Evolutionary conservation across 768 basidiomycete genomes (phyloP).

Genomic region (Podaxis sp.): DNA sequence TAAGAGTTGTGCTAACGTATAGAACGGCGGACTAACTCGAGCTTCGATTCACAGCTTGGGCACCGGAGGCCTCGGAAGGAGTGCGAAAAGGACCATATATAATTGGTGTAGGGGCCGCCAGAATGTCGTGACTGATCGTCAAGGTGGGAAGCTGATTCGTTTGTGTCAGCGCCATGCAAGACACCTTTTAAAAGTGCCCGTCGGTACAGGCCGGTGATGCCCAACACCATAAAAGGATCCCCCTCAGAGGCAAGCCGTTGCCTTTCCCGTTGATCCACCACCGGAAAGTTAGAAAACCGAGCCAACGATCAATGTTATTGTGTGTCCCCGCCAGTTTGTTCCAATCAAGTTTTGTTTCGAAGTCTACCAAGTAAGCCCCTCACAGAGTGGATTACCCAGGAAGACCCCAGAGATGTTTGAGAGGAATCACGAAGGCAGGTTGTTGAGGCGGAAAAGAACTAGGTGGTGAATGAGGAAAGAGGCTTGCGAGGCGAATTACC

Average conservation of each 20-base stretch:
- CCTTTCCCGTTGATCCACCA: neutral
- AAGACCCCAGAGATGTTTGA: neutral
- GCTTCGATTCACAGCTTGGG: slow-evolving; percentile 28
- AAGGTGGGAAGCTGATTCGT: neutral
- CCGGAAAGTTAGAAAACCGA: neutral
- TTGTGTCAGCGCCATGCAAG: slow-evolving; percentile 3
- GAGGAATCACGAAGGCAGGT: neutral
- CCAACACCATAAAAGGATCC: neutral
- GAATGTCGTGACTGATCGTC: neutral
- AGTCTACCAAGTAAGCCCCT: neutral
- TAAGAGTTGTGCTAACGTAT: neutral
- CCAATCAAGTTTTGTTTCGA: neutral
- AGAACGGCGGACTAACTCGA: slow-evolving; percentile 19
- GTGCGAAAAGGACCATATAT: slow-evolving; percentile 22
- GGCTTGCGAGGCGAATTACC: neutral
- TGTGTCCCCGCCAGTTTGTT: neutral
- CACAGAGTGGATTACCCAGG: neutral
- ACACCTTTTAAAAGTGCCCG: neutral
- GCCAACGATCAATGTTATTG: neutral
- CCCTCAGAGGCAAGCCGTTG: neutral
- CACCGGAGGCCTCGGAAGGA: slow-evolving; percentile 20
- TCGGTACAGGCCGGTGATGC: neutral
- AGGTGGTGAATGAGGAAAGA: neutral
- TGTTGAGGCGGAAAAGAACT: neutral
- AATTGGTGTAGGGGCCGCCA: neutral